Conservation (phyloP, 352 stramenopile genomes). For the Phytophthora pinifolia region DNA sequence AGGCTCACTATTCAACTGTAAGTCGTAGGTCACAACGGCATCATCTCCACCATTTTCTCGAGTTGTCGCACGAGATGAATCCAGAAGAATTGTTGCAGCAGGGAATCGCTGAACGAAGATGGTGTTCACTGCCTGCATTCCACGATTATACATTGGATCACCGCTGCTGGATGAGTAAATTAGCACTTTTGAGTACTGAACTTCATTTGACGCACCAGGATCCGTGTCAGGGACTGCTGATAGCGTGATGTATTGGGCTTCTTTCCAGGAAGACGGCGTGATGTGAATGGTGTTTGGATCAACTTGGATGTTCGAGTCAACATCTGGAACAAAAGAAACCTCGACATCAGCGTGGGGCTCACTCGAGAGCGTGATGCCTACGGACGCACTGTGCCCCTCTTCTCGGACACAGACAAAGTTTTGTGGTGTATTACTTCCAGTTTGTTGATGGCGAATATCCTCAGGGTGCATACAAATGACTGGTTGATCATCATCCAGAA, state of each 20-base stretch:
- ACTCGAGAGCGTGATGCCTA: conserved; percentile 41
- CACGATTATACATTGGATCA: conserved; percentile 46
- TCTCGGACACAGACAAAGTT: conserved; percentile 44
- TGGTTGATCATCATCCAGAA: conserved; percentile 56
- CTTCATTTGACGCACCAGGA: conserved; percentile 5
- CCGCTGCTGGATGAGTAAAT: conserved; percentile 28
- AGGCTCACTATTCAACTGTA: conserved; percentile 50
- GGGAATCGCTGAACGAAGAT: conserved; percentile 53
- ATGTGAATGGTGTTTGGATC: conserved; percentile 37
- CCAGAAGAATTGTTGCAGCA: conserved; percentile 34
- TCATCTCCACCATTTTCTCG: conserved; percentile 45
- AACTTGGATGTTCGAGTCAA: conserved; percentile 26
- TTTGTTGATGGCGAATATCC: conserved; percentile 31
- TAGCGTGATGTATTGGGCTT: conserved; percentile 25
- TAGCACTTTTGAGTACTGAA: conserved; percentile 32
- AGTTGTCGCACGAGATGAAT: conserved; percentile 32
- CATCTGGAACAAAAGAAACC: conserved; percentile 32
- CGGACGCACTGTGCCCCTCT: conserved; percentile 43
- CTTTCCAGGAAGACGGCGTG: conserved; percentile 31
- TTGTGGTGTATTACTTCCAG: conserved; percentile 12
- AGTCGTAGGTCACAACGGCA: conserved; percentile 30
- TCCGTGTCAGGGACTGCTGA: conserved; percentile 10
- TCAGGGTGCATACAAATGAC: conserved; percentile 42
- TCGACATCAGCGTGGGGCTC: conserved; percentile 41
- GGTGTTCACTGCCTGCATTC: conserved; percentile 9